phyloP scores from a whole-genome alignment of 805 yeast species.

The Yamadazyma olivae region DNA sequence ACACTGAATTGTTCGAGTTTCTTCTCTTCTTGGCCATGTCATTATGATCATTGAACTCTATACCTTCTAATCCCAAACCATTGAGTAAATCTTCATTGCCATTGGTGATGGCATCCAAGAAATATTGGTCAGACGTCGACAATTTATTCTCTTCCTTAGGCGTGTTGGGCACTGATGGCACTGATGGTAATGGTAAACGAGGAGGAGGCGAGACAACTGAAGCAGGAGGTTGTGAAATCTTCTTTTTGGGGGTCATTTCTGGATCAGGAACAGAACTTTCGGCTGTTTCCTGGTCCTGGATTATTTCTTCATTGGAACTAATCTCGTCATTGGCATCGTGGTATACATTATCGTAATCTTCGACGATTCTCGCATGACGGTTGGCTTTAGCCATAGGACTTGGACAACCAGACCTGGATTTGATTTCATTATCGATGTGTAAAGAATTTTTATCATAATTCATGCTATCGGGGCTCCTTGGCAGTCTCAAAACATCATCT shows the following conservation, averaged over 20 bases:
- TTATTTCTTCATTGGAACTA: slow-evolving; percentile 2
- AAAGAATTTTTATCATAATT: slow-evolving; percentile 4
- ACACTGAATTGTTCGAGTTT: slow-evolving; percentile 1
- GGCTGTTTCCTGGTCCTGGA: slow-evolving; percentile 2
- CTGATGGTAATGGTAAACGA: slow-evolving; percentile 20
- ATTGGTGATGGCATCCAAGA: slow-evolving; percentile 10
- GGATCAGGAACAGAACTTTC: slow-evolving; percentile 8
- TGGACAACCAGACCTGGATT: slow-evolving; percentile 25
- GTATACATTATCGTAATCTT: slow-evolving; percentile 21
- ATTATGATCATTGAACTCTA: slow-evolving; percentile 21
- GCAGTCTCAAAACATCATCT: slow-evolving; percentile 19
- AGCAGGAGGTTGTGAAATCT: slow-evolving; percentile 1
- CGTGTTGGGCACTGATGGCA: slow-evolving; percentile 7
- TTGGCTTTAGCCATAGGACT: slow-evolving; percentile 43
- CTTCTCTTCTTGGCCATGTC: slow-evolving; percentile 6
- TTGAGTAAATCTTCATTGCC: slow-evolving; percentile 20
- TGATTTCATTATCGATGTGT: slow-evolving; percentile 5
- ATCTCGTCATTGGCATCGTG: slow-evolving; percentile 7
- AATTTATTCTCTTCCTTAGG: slow-evolving; percentile 6
- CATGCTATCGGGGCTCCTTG: slow-evolving; percentile 9
- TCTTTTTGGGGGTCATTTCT: slow-evolving; percentile 16
- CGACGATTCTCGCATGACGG: slow-evolving; percentile 44
- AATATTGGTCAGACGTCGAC: slow-evolving; percentile 8
- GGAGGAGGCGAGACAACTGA: slow-evolving; percentile 38
- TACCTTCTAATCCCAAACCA: slow-evolving; percentile 40